Base-by-base conservation (phyloP, 1,139 yeast genomes). In the Eremothecium gossypii region DNA sequence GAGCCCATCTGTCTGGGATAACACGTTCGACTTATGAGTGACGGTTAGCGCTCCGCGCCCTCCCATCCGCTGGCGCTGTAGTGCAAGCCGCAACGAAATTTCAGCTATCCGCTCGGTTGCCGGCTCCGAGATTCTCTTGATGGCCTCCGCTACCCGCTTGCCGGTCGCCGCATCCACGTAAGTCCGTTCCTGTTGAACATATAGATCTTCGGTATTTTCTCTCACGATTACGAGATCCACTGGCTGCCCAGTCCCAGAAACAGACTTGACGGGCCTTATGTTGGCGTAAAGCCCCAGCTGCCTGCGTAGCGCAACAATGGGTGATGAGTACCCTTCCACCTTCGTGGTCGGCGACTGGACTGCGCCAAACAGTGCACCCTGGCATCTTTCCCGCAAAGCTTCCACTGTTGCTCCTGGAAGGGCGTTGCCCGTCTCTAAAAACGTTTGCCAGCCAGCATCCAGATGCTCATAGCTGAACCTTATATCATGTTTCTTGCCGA, bases 221-320 rank as follows among this genome's bases (percentile, higher is more conserved):
- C 98, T 83, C 36, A 91, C 98, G 63, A 91, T 91, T 39, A 93
- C 95, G 84, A 91, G 81, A 64, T 91, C 98, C 41, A 89, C 95
- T 32, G 93, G 91, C 69, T 89, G 79, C 44, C 79, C 79, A 44
- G 77, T 73, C 41, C 91, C 91, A 41, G 75, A 80, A 33, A 89
- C 96, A 38, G 94, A 82, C 69, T 89, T 89, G 51, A 91, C 97
- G 6, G 98, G 98, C 66, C 98, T 83, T 40, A 91, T 96, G 57
- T 91, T 91, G 59, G 98, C 98, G 62, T 84, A 91, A 45, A 91
- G 73, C 7, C 96, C 96, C 69, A 91, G 63, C 67, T 83, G 85
- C 76, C 89, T 91, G 70, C 98, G 82, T 62, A 91, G 75, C 11
- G 97, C 98, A 41, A 91, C 98, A 65, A 91, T 91, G 53, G 98